Percentiles rank a stretch among this genome's conserved stretches.
Evolutionary conservation across 495 filamentous ascomycete genomes (phyloP).

Genomic region (Tuber brumale): DNA sequence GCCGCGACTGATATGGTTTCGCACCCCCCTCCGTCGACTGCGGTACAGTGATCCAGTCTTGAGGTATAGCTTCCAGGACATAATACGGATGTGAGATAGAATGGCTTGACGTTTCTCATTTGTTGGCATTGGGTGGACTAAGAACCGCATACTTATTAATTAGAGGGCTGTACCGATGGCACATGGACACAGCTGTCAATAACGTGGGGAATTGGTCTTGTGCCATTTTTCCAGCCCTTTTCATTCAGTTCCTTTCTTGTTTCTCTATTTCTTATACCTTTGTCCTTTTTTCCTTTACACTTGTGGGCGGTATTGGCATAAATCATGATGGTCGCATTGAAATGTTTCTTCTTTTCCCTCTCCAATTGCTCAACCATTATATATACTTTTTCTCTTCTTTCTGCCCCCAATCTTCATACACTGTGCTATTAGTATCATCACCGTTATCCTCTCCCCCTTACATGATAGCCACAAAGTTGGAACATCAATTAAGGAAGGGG

Average conservation of each 20-base stretch:
- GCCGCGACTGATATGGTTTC: slow-evolving; percentile 27
- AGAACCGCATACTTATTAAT: slow-evolving; percentile 1
- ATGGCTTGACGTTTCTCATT: slow-evolving; percentile 12
- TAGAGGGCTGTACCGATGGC: background rate
- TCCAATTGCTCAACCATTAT: slow-evolving; percentile 6
- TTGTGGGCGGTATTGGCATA: slow-evolving; percentile 33
- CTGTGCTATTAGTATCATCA: background rate
- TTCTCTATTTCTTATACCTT: slow-evolving; percentile 20
- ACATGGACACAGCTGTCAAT: background rate
- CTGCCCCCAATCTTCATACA: background rate
- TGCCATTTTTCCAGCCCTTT: background rate
- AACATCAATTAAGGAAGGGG: background rate
- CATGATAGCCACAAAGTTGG: background rate
- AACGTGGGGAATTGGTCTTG: background rate
- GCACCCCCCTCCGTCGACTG: slow-evolving; percentile 20
- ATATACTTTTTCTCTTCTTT: slow-evolving; percentile 8
- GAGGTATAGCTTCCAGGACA: slow-evolving; percentile 24
- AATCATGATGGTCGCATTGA: slow-evolving; percentile 38
- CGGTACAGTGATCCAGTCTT: slow-evolving; percentile 17
- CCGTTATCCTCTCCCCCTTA: background rate
- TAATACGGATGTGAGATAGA: slow-evolving; percentile 13
- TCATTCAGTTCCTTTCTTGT: slow-evolving; percentile 10
- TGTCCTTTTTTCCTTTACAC: slow-evolving; percentile 26
- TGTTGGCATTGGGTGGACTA: background rate
- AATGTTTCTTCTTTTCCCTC: slow-evolving; percentile 12